Conservation (phyloP, 495 filamentous ascomycete species). For the Aspergillus kassunensis region DNA sequence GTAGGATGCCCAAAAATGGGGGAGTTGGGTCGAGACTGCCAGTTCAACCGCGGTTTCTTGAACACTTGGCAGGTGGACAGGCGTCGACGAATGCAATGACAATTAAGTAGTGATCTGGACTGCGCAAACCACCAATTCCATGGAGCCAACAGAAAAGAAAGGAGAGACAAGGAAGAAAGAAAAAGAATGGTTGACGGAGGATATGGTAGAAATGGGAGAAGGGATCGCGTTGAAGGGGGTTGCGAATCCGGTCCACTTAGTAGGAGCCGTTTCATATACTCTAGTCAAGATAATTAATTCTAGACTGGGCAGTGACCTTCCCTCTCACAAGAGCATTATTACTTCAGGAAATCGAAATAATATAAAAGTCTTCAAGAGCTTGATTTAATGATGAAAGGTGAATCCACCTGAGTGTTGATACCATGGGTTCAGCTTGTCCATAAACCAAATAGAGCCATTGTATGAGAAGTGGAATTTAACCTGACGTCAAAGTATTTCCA, state of each 20-base stretch:
- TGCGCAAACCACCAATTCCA: background rate
- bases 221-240: constrained; percentile 12
- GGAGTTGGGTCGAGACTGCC: constrained; percentile 9
- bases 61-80: constrained; percentile 12
- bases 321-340: too few relatives aligned
- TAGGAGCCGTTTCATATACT: background rate
- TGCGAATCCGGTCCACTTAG: constrained; percentile 1
- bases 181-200: background rate
- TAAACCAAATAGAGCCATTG: background rate
- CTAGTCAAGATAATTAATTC: too few relatives aligned
- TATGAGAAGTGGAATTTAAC: constrained; percentile 1
- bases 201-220: background rate
- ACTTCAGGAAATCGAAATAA: too few relatives aligned
- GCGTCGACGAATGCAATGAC: constrained; percentile 6
- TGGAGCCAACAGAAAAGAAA: background rate
- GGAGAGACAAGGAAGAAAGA: constrained; percentile 6
- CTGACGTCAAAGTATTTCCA: background rate
- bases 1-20: constrained; percentile 7
- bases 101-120: too few relatives aligned
- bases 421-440: constrained; percentile 2
- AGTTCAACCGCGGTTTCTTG: constrained; percentile 7
- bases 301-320: too few relatives aligned
- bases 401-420: background rate
- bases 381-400: constrained; percentile 4
- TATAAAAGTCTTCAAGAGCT: too few relatives aligned